Base-by-base conservation (phyloP, 169 alveolate genomes). In the Plasmodium knowlesi region DNA sequence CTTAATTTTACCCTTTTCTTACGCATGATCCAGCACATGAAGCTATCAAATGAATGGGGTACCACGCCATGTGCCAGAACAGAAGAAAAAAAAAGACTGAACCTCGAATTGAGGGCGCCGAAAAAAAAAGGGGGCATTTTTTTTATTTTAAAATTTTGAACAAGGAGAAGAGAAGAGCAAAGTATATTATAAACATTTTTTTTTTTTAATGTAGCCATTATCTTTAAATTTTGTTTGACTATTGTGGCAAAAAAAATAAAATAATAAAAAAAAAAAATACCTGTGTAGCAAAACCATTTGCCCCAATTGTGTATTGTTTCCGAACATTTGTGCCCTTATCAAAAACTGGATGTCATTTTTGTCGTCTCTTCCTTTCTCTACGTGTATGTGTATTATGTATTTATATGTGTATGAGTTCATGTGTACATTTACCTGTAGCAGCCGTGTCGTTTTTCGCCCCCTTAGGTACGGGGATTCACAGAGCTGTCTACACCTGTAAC, bases 301-400 rank as follows among this genome's bases (percentile, higher is more conserved):
- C 83, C 50, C 83, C n/a, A 73, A 73, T 25, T 73, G 37, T n/a
- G 34, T 76, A 76, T n/a, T 22, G 41, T 76, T 37, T 76, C 30
- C 50, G 50, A 76, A 76, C 50, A 10, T 3, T 76, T 76, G 57
- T 76, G 14, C 76, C 30, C 3, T 67, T 67, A 19, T 67, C 37
- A 25, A 25, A 16, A 67, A 67, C 14, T 1, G 30, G 37, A 67
- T 25, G 14, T 67, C 37, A 67, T 28, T 25, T 67, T 25, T 25
- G 14, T 28, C 76, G 14, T 67, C n/a, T 19, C 34, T 25, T 3
- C 34, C 12, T n/a, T 61, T 61, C 14, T 9, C 37, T 67, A 16
- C 76, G 37, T 67, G 8, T 22, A 67, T 67, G 41, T 61, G 37
- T 61, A 61, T 19, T 67, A 67, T 67, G 39, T 25, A 22, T 22